Conservation (phyloP, 2,329 filamentous ascomycete genomes). For the Zelopaecilomyces penicillatus region DNA sequence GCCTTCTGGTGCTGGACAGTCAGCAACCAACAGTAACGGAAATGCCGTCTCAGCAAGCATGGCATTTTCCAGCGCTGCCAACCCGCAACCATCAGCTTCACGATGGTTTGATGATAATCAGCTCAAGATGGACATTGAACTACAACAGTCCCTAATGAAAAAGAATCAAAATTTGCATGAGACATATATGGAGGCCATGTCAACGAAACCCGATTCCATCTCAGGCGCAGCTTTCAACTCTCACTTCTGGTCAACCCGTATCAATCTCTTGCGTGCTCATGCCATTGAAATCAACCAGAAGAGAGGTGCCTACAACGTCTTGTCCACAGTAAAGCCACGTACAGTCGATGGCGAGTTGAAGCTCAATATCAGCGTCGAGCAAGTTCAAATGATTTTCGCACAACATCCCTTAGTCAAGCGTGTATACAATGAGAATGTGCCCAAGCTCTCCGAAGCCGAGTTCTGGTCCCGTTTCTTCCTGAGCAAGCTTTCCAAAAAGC, state of each 20-base stretch:
- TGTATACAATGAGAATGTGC: slow-evolving; percentile 90
- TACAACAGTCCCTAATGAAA: slow-evolving; percentile 84
- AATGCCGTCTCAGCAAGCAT: slow-evolving; percentile 57
- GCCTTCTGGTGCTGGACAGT: slow-evolving; percentile 15
- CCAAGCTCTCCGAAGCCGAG: slow-evolving; percentile 65
- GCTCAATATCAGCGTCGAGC: slow-evolving; percentile 80
- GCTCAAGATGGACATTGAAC: slow-evolving; percentile 66
- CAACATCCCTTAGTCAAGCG: slow-evolving; percentile 87
- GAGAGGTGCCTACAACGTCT: slow-evolving; percentile 85
- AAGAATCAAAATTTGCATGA: slow-evolving; percentile 66
- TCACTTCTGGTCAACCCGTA: slow-evolving; percentile 90
- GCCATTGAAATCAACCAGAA: slow-evolving; percentile 83
- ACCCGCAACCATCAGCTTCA: slow-evolving; percentile 44
- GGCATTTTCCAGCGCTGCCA: slow-evolving; percentile 66
- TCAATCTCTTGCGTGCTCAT: slow-evolving; percentile 79
- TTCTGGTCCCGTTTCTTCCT: slow-evolving; percentile 96
- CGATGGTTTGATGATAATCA: slow-evolving; percentile 74
- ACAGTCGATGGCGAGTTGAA: slow-evolving; percentile 50
- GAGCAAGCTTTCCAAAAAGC: slow-evolving; percentile 79
- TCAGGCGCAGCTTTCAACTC: slow-evolving; percentile 73
- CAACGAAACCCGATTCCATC: slow-evolving; percentile 77
- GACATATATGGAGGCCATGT: slow-evolving; percentile 78
- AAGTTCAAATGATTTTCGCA: slow-evolving; percentile 85
- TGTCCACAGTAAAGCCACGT: slow-evolving; percentile 74
- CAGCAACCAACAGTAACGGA: slow-evolving; percentile 19